Conservation (phyloP, 305 asterid genomes). For the Fraxinus sp. region DNA sequence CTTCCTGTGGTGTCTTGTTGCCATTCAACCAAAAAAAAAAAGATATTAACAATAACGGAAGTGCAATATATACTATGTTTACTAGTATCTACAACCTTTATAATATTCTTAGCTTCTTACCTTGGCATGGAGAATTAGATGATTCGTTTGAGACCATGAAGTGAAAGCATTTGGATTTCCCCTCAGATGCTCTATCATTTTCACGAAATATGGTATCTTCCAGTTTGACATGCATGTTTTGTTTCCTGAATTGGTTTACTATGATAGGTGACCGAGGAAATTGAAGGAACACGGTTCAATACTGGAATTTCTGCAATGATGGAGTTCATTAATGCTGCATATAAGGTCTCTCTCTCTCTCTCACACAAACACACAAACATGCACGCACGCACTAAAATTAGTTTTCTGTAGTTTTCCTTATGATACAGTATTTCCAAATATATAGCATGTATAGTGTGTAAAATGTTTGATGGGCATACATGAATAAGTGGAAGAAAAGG, state of each 20-base stretch:
- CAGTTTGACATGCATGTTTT: neutral
- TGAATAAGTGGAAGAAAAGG: neutral
- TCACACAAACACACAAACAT: neutral
- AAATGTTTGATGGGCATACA: neutral
- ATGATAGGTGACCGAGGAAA: constrained; percentile 78
- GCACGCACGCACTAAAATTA: neutral
- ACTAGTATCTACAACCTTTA: constrained; percentile 2
- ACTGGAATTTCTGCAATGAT: constrained; percentile 99
- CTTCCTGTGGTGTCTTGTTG: neutral
- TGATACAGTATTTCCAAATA: neutral
- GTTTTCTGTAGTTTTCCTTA: neutral
- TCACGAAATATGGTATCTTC: neutral
- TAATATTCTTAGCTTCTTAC: constrained; percentile 5
- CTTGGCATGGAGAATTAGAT: neutral
- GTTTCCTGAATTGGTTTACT: constrained; percentile 16
- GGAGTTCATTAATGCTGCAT: constrained; percentile 92
- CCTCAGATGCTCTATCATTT: neutral
- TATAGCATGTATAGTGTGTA: neutral
- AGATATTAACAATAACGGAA: neutral
- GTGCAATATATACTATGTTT: neutral
- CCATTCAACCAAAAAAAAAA: neutral
- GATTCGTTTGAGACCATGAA: neutral
- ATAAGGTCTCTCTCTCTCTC: constrained; percentile 57
- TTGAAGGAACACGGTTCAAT: constrained; percentile 90
- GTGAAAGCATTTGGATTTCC: neutral